These are phyloP conservation scores for Rhinocladiella mackenziei DNA, from an alignment of 2,329 filamentous ascomycete genomes.

Conservation along the genomic window DNA sequence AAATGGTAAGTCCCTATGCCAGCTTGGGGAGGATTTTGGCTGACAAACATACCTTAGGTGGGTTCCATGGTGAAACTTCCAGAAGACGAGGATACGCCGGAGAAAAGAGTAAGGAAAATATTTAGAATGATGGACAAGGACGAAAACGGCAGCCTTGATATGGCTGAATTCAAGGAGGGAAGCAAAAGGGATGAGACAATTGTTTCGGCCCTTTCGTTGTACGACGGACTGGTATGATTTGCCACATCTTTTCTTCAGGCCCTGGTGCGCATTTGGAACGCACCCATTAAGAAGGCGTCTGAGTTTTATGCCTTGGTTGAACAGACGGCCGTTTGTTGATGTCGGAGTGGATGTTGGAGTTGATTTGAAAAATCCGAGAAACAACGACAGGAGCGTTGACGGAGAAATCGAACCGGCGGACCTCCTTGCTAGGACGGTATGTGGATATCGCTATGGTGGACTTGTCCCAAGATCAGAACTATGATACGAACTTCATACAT, in stretches of 20 bases:
- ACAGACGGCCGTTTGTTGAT: no score
- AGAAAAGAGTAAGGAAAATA: slow-evolving; percentile 97
- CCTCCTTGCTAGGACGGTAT: no score
- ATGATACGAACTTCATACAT: no score
- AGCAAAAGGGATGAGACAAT: slow-evolving; percentile 99
- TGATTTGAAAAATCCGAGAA: no score
- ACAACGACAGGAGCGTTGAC: no score
- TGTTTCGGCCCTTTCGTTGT: slow-evolving; percentile 91
- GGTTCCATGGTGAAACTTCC: slow-evolving; percentile 99
- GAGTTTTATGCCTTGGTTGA: neutral
- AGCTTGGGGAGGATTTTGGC: no score
- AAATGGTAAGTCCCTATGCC: slow-evolving; percentile 97
- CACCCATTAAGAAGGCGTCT: neutral
- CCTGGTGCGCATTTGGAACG: no score
- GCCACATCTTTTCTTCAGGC: no score
- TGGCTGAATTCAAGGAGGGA: slow-evolving; percentile 98
- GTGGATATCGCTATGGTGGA: no score
- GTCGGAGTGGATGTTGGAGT: no score
- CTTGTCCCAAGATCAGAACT: no score
- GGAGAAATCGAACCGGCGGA: no score
- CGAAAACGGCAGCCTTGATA: slow-evolving; percentile 93
- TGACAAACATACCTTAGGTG: slow-evolving; percentile 65
- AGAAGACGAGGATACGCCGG: slow-evolving; percentile 96
- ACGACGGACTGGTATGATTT: slow-evolving; percentile 81
- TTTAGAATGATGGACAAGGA: slow-evolving; percentile 99